Evolutionary conservation across 768 basidiomycete species (phyloP).

Genomic region (Hebeloma cylindrosporum): DNA sequence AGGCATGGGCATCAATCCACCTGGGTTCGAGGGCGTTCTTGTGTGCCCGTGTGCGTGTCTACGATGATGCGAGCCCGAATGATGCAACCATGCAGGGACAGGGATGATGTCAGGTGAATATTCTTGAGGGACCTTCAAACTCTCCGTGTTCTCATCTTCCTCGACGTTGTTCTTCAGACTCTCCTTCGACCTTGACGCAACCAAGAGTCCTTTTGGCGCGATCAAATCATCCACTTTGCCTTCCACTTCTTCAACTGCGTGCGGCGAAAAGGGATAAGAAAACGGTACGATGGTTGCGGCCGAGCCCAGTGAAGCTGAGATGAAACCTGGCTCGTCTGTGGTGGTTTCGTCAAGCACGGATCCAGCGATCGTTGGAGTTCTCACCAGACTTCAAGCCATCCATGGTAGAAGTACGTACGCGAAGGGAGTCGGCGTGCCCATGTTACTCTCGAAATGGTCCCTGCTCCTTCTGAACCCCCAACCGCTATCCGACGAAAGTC

Average conservation of each 20-base stretch:
- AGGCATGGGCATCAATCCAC: no score
- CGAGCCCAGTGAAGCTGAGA: neutral
- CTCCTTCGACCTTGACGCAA: neutral
- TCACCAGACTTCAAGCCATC: slow-evolving; percentile 9
- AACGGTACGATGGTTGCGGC: slow-evolving; percentile 8
- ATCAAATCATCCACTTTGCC: slow-evolving; percentile 1
- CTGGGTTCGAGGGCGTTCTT: neutral
- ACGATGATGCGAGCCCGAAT: slow-evolving; percentile 10
- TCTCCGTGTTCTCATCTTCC: neutral
- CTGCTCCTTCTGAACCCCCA: slow-evolving; percentile 13
- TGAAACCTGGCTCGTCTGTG: neutral
- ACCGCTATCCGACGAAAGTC: slow-evolving; percentile 69
- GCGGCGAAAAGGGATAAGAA: neutral
- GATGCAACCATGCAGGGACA: slow-evolving; percentile 16
- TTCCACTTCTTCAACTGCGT: neutral
- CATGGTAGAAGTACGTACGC: slow-evolving; percentile 16
- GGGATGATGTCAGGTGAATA: slow-evolving; percentile 18
- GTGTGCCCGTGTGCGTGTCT: slow-evolving; percentile 1
- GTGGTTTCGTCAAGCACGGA: no score
- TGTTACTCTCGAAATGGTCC: slow-evolving; percentile 12
- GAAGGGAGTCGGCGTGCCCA: slow-evolving; percentile 21
- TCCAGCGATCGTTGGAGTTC: no score
- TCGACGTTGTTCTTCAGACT: slow-evolving; percentile 1
- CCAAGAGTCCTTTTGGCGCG: no score
- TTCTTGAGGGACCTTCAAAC: no score